Evolutionary conservation across 768 basidiomycete species (phyloP).

Genomic region (Cystobasidium ongulense): DNA sequence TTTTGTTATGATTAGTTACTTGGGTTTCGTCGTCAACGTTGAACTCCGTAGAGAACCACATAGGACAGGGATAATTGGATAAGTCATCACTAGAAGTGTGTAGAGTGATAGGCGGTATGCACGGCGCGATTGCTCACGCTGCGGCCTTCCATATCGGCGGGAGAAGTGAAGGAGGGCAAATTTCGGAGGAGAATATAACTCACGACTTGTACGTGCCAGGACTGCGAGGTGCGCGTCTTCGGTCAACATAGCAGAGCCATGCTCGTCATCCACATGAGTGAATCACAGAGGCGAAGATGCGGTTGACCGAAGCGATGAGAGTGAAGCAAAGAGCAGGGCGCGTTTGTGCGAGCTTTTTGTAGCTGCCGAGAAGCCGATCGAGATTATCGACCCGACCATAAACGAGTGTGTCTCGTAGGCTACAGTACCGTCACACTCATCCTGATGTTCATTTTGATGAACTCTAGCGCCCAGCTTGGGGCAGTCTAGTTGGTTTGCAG

Average conservation of each 20-base stretch:
- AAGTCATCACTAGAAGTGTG: constrained; percentile 7
- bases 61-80: constrained; percentile 31
- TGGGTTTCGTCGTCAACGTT: constrained; percentile 29
- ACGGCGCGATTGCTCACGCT: neutral
- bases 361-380: neutral
- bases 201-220: neutral
- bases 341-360: neutral
- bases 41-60: constrained; percentile 15
- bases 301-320: neutral
- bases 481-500: no score
- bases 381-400: neutral
- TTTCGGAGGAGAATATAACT: neutral
- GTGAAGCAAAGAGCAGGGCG: neutral
- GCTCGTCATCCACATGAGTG: neutral
- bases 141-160: neutral
- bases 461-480: no score
- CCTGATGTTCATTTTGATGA: no score
- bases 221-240: no score
- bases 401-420: no score
- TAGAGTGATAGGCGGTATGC: neutral
- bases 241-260: neutral
- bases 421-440: no score
- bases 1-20: constrained; percentile 16
- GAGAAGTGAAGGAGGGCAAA: neutral
- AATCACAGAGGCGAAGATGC: neutral